Evolutionary conservation across 1,139 yeast genomes (phyloP), one percentile per base, ranked within the genome.

Genomic region (Hyphopichia khmerensis): DNA sequence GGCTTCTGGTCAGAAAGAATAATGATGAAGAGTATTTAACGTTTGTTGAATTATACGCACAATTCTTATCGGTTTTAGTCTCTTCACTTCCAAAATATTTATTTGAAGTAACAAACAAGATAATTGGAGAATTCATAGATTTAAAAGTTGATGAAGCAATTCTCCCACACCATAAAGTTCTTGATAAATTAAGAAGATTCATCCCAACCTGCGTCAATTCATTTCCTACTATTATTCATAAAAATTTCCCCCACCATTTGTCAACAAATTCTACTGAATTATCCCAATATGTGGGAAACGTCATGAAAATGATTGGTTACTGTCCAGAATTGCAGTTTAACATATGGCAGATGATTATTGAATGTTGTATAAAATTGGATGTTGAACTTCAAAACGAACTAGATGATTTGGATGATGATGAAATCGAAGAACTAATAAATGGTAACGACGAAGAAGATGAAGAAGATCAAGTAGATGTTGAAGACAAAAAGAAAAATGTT

Each of bases 311-410:
- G 33, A 67, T 82, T 24, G 69, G 72, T 10, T 91, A 91, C 60
- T 87, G 93, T 50, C 80, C 82, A 4, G 96, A 89, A 52, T 68
- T 89, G 48, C 79, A 82, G 51, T 77, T 79, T 50, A 80, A 81
- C 42, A 75, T 87, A 7, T 91, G 97, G 97, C 84, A 85, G 24
- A 65, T 88, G 44, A 73, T 91, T 18, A 69, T 89, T 36, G 96
- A 91, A 60, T 79, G 82, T 49, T 77, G 88, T 43, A 89, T 93
- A 47, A 87, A 89, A 52, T 71, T 93, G 36, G 99, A 93, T 64
- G 96, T 91, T n/a, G 98, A 90, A 62, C 71, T 91, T 46, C 96
- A 89, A 57, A 90, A 88, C 55, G 95, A 87, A 55, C 65, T 87
- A 48, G 96, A 88, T 51, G 96, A 88, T 50, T 69, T 85, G 43